phyloP scores from a whole-genome alignment of 1,284 basidiomycete species.

The Cutaneotrichosporon daszewskae region DNA sequence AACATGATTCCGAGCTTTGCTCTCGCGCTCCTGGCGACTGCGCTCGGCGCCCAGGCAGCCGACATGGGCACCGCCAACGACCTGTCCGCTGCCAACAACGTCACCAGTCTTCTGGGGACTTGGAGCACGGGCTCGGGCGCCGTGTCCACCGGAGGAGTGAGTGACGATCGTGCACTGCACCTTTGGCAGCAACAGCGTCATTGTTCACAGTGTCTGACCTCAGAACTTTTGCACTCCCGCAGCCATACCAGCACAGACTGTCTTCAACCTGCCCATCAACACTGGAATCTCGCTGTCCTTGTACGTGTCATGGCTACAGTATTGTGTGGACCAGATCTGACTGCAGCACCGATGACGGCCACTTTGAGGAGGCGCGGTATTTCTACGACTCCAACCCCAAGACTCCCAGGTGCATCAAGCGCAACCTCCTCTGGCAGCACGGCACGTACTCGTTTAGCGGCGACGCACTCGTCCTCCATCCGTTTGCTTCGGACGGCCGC shows the following conservation, averaged over 20 bases:
- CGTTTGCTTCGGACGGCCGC: conserved; percentile 69
- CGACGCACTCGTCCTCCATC: conserved; percentile 67
- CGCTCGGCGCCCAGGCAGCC: conserved; percentile 8
- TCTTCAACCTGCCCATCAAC: conserved; percentile 72
- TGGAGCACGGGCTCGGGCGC: conserved; percentile 73
- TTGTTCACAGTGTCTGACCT: neutral
- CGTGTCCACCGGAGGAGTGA: conserved; percentile 74
- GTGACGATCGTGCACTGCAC: conserved; percentile 43
- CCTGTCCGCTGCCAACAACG: conserved; percentile 52
- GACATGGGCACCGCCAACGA: conserved; percentile 18
- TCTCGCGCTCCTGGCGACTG: conserved; percentile 6
- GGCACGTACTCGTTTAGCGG: conserved; percentile 61
- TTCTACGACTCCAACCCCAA: conserved; percentile 69
- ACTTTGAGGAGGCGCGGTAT: conserved; percentile 81
- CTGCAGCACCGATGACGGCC: conserved; percentile 59
- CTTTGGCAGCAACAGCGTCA: neutral
- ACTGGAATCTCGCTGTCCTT: conserved; percentile 84
- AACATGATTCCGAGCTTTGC: conserved; percentile 9
- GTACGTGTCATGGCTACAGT: conserved; percentile 51
- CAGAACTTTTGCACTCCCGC: conserved; percentile 78
- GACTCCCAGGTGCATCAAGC: conserved; percentile 57
- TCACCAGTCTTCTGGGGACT: conserved; percentile 65
- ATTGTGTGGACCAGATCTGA: too few species aligned
- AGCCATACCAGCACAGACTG: too few species aligned
- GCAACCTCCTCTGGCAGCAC: conserved; percentile 78